phyloP scores from a whole-genome alignment of 2,329 filamentous ascomycete species.

The Hymenoscyphus fructigenus region DNA sequence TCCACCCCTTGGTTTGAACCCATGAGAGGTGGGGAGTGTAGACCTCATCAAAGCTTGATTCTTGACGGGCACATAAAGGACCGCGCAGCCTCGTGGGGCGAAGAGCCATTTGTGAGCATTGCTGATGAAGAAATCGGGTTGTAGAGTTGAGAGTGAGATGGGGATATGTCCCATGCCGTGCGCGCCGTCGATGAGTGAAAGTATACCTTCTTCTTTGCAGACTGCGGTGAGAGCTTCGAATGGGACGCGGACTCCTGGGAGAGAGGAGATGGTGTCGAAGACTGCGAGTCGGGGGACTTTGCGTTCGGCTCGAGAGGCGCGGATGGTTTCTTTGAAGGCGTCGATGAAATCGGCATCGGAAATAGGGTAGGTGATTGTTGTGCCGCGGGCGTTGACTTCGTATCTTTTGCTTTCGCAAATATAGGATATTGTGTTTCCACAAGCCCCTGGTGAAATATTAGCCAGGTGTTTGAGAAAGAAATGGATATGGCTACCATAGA shows the following conservation, averaged over 20 bases:
- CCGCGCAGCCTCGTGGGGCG: constrained; percentile 74
- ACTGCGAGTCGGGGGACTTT: constrained; percentile 66
- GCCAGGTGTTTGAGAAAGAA: neutral
- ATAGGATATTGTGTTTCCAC: constrained; percentile 71
- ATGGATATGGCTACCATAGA: constrained; percentile 52
- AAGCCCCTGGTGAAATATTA: constrained; percentile 44
- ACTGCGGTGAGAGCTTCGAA: constrained; percentile 65
- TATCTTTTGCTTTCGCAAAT: constrained; percentile 62
- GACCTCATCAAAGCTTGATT: constrained; percentile 76
- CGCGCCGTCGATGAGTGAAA: constrained; percentile 74
- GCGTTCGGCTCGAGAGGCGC: constrained; percentile 51
- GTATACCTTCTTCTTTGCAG: constrained; percentile 65
- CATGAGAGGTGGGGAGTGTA: constrained; percentile 77
- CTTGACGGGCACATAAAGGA: constrained; percentile 74
- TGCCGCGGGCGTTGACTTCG: constrained; percentile 47
- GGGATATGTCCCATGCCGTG: constrained; percentile 80
- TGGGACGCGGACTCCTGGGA: constrained; percentile 77
- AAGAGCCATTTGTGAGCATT: constrained; percentile 94
- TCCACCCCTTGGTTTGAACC: constrained; percentile 56
- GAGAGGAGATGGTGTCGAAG: constrained; percentile 78
- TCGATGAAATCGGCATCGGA: constrained; percentile 65
- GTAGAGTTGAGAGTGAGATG: constrained; percentile 63
- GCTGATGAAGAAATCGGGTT: constrained; percentile 82
- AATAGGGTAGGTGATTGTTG: constrained; percentile 67
- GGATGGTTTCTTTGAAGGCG: constrained; percentile 60